Evolutionary conservation across 345 rosid genomes (phyloP).

Genomic region (Sapria himalayana): DNA sequence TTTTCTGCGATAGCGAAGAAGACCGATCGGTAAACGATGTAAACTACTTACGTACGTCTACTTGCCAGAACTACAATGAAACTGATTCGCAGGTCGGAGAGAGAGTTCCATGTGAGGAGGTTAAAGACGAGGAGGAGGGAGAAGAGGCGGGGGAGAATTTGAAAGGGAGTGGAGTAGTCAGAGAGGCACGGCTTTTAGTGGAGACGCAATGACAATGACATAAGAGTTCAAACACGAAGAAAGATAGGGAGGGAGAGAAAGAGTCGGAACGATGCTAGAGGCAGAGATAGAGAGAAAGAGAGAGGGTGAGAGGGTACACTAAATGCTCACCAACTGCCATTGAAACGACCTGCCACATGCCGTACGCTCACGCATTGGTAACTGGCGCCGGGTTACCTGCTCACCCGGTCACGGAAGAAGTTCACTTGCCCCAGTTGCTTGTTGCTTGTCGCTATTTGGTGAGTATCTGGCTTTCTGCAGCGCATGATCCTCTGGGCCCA

Average conservation of each 20-base stretch:
- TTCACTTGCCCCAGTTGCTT: too few species aligned
- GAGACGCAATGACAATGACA: neutral
- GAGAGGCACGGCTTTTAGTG: slow-evolving; percentile 20
- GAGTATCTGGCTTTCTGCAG: too few species aligned
- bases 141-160: neutral
- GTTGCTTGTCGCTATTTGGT: too few species aligned
- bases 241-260: slow-evolving; percentile 4
- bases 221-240: slow-evolving; percentile 1
- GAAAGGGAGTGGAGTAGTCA: neutral
- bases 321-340: slow-evolving; percentile 61
- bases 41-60: neutral
- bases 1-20: neutral
- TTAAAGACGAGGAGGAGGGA: neutral
- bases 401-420: neutral
- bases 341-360: slow-evolving; percentile 30
- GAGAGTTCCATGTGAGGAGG: slow-evolving; percentile 1
- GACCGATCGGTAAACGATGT: neutral
- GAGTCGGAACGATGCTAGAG: neutral
- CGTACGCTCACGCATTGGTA: slow-evolving; percentile 15
- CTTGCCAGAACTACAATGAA: neutral
- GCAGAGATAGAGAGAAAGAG: slow-evolving; percentile 5
- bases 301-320: slow-evolving; percentile 13
- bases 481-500: too few species aligned
- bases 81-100: slow-evolving; percentile 1
- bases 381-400: slow-evolving; percentile 14